Conservation (phyloP, 345 rosid species). For the Rhodamnia argentea region DNA sequence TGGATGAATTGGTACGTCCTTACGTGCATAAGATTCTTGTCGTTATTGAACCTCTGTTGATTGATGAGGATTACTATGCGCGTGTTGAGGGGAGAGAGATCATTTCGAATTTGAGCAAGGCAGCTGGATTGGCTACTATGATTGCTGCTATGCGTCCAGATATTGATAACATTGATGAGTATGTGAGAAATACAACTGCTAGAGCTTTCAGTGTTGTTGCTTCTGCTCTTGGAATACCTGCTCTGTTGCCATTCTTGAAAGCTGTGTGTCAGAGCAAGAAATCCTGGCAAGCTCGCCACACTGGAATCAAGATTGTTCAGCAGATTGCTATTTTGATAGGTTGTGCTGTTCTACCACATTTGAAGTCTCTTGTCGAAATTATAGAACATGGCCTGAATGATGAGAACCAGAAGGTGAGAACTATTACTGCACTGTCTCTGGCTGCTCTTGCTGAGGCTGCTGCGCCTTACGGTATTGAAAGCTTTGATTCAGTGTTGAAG, state of each 20-base stretch:
- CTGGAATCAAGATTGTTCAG: slow-evolving; percentile 99
- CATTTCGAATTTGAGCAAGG: slow-evolving; percentile 94
- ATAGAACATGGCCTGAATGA: slow-evolving; percentile 93
- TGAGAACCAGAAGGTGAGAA: slow-evolving; percentile 97
- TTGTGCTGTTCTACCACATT: slow-evolving; percentile 96
- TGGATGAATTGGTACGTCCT: slow-evolving; percentile 97
- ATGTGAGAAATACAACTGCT: slow-evolving; percentile 97
- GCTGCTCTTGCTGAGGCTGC: slow-evolving; percentile 99
- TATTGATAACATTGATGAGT: slow-evolving; percentile 95
- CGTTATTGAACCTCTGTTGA: slow-evolving; percentile 94
- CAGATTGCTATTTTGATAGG: slow-evolving; percentile 97
- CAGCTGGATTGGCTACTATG: slow-evolving; percentile 99
- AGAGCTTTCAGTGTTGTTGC: slow-evolving; percentile 99
- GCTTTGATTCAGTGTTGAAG: slow-evolving; percentile 93
- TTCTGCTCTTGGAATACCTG: slow-evolving; percentile 96
- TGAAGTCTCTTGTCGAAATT: slow-evolving; percentile 87
- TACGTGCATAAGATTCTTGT: slow-evolving; percentile 97
- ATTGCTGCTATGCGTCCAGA: slow-evolving; percentile 99
- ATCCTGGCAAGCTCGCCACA: slow-evolving; percentile 99
- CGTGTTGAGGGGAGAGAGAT: slow-evolving; percentile 99
- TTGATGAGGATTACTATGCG: slow-evolving; percentile 99
- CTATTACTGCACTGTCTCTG: slow-evolving; percentile 94
- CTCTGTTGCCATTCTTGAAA: slow-evolving; percentile 83
- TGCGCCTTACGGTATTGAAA: slow-evolving; percentile 98
- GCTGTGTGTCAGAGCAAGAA: slow-evolving; percentile 99